Base-by-base conservation (phyloP, 2,329 filamentous ascomycete genomes). In the Sclerotiophoma versabilis region DNA sequence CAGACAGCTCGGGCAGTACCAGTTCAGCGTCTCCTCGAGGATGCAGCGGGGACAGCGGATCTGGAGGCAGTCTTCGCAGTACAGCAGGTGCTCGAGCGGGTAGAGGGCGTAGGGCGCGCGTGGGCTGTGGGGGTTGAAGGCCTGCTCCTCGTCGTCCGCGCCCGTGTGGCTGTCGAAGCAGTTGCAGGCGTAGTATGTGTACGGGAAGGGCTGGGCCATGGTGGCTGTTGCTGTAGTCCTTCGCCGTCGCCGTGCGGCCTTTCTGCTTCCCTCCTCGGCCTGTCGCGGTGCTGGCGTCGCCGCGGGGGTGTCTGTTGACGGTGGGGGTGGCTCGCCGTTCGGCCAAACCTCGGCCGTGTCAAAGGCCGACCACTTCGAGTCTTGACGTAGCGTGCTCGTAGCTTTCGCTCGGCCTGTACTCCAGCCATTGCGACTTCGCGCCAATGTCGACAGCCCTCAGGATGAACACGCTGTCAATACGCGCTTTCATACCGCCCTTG, bases 41-140 rank as follows among this genome's bases (percentile, higher is more conserved):
- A 96, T 90, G 71, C 95, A 99, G 77, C 92, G 84, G 5, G 92
- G 91, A 73, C 95, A 99, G 64, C 95, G 90, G 58, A 98, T 96
- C 76, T 96, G 90, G 73, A 96, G 92, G 75, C 95, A 99, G 74
- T 98, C 95, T 72, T 96, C 93, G 80, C 95, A 99, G 79, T 96
- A 99, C 33, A 98, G 84, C 22, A 99, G 84, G 72, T 97, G 88
- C 70, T 98, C 93, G 37, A 97, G 87, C 0, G 95, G 93, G 71
- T 93, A 97, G 26, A 99, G 82, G 62, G 92, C 93, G 80, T 92
- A 98, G 74, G 92, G 95, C 54, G 95, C 90, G 30, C 93, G 88
- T 14, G 90, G 85, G 57, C 88, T 87, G 65, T 90, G 87, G 2
- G 95, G 92, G 72, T 99, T 90, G 75, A 99, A 96, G 4, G 91